Evolutionary conservation across 129 eudicot genomes (phyloP).

Genomic region (Artemisia tridentata): DNA sequence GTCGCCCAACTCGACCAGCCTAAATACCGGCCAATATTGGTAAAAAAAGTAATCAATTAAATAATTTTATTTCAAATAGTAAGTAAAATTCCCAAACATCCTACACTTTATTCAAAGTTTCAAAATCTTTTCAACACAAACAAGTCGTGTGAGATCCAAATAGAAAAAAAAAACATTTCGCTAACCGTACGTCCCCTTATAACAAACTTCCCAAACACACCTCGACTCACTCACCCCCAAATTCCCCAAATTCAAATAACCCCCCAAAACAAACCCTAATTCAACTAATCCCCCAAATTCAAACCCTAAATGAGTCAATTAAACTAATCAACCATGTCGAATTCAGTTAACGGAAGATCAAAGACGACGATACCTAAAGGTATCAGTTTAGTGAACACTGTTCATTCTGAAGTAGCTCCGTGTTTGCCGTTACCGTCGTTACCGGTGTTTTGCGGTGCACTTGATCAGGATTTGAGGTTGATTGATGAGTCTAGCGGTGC

Average conservation of each 20-base stretch:
- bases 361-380: constrained; percentile 50
- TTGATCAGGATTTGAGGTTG: constrained; percentile 71
- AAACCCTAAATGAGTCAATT: constrained; percentile 27
- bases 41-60: too few relatives aligned
- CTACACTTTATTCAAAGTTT: too few relatives aligned
- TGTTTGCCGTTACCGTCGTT: constrained; percentile 90
- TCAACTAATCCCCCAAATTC: background rate
- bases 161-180: too few relatives aligned
- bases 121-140: too few relatives aligned
- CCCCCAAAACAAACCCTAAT: constrained; percentile 27
- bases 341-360: constrained; percentile 33
- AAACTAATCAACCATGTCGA: constrained; percentile 43
- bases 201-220: too few relatives aligned
- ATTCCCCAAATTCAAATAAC: constrained; percentile 19
- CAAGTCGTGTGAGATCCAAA: too few relatives aligned
- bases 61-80: too few relatives aligned
- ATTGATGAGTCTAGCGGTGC: constrained; percentile 51
- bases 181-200: constrained; percentile 5
- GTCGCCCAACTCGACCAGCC: too few relatives aligned
- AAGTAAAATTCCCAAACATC: too few relatives aligned
- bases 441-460: constrained; percentile 85
- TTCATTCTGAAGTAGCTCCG: constrained; percentile 88
- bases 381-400: constrained; percentile 71
- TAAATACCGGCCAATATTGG: too few relatives aligned
- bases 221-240: constrained; percentile 23